Evolutionary conservation across 2,329 filamentous ascomycete species (phyloP).

Genomic region (Alternaria sp.): DNA sequence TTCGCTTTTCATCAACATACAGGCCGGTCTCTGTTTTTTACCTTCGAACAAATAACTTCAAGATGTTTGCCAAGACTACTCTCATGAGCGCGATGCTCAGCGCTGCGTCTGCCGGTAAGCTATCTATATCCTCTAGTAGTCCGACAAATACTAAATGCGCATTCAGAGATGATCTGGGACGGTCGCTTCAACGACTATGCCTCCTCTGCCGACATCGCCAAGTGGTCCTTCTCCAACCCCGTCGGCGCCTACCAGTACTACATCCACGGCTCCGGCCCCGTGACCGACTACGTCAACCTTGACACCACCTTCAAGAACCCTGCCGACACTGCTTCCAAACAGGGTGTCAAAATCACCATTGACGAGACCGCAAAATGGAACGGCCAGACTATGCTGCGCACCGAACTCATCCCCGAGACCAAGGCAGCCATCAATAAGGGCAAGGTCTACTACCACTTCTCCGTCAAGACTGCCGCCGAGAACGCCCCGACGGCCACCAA

Average conservation of each 20-base stretch:
- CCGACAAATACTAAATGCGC: slow-evolving; percentile 23
- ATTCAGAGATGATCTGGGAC: slow-evolving; percentile 64
- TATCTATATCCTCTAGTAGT: background rate
- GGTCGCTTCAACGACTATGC: slow-evolving; percentile 68
- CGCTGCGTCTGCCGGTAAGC: slow-evolving; percentile 40
- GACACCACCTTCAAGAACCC: slow-evolving; percentile 68
- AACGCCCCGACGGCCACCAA: slow-evolving; percentile 67
- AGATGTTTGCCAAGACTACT: slow-evolving; percentile 42
- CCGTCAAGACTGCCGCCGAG: slow-evolving; percentile 62
- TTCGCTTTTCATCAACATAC: slow-evolving; percentile 16
- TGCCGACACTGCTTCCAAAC: slow-evolving; percentile 63
- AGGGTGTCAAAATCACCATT: slow-evolving; percentile 75
- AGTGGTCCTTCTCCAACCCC: slow-evolving; percentile 70
- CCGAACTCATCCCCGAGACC: slow-evolving; percentile 76
- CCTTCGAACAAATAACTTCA: slow-evolving; percentile 19
- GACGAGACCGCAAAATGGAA: slow-evolving; percentile 71
- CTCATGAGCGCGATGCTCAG: slow-evolving; percentile 41
- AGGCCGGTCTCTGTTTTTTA: slow-evolving; percentile 33
- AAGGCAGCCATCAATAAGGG: slow-evolving; percentile 67
- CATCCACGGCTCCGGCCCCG: slow-evolving; percentile 69
- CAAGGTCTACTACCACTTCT: slow-evolving; percentile 75
- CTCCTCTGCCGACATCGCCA: slow-evolving; percentile 61
- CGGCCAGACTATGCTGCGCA: slow-evolving; percentile 72
- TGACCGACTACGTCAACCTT: slow-evolving; percentile 67
- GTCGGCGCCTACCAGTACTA: slow-evolving; percentile 78